Percentiles rank a stretch among this genome's conserved stretches.
phyloP scores from a whole-genome alignment of 2,329 filamentous ascomycete species.

The Cadophora sp. region DNA sequence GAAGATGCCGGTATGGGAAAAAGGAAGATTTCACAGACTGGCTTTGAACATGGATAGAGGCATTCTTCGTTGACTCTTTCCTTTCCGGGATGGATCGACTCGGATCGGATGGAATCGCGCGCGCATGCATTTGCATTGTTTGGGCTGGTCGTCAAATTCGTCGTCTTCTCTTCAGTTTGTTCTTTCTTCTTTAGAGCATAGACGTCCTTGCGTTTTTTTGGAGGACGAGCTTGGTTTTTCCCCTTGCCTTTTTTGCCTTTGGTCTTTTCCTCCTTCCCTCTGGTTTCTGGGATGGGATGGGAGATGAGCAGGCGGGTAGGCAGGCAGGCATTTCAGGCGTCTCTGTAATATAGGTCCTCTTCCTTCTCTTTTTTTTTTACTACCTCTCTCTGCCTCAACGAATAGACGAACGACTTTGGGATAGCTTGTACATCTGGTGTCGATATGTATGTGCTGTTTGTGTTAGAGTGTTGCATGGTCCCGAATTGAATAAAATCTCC shows the following conservation, averaged over 20 bases:
- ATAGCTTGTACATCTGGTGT: constrained; percentile 3
- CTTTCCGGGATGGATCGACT: neutral
- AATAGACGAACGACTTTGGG: constrained; percentile 33
- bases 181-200: constrained; percentile 36
- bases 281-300: constrained; percentile 9
- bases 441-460: neutral
- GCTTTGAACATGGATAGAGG: constrained; percentile 26
- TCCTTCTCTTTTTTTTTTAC: constrained; percentile 26
- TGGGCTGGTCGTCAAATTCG: constrained; percentile 36
- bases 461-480: neutral
- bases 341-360: constrained; percentile 39
- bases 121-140: constrained; percentile 34
- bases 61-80: constrained; percentile 18
- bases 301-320: constrained; percentile 4
- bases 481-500: neutral
- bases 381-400: constrained; percentile 19
- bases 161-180: constrained; percentile 23
- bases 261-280: neutral
- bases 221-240: constrained; percentile 22
- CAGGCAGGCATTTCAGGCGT: constrained; percentile 25
- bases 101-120: constrained; percentile 15
- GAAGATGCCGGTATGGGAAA: constrained; percentile 16
- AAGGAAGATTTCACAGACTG: constrained; percentile 13
- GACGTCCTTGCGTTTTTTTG: constrained; percentile 35
- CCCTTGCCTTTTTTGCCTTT: no score